Evolutionary conservation across 495 filamentous ascomycete species (phyloP).

Genomic region (Xylaria intraflava): DNA sequence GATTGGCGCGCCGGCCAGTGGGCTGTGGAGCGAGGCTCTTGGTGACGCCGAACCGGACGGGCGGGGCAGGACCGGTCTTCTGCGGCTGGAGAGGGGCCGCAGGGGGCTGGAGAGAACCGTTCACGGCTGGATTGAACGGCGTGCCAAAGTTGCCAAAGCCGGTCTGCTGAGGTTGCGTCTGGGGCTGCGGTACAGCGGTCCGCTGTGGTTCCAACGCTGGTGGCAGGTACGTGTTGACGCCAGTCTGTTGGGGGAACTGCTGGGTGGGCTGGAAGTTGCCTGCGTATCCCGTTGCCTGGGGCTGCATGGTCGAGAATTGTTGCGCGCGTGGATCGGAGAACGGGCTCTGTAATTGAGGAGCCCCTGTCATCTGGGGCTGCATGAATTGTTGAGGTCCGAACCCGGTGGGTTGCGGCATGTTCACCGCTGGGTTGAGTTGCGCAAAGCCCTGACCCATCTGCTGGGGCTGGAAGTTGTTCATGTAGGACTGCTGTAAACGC

Average conservation of each 20-base stretch:
- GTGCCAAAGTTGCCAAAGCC: slow-evolving; percentile 53
- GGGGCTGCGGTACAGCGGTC: slow-evolving; percentile 41
- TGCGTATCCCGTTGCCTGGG: slow-evolving; percentile 63
- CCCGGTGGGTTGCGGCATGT: slow-evolving; percentile 48
- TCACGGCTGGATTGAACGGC: slow-evolving; percentile 31
- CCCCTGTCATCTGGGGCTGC: slow-evolving; percentile 37
- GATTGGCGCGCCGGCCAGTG: slow-evolving; percentile 83
- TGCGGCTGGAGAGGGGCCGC: slow-evolving; percentile 61
- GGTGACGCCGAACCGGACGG: slow-evolving; percentile 79
- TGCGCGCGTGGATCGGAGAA: slow-evolving; percentile 48
- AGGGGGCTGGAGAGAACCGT: slow-evolving; percentile 38
- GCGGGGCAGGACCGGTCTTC: slow-evolving; percentile 88
- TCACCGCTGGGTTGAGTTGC: slow-evolving; percentile 26
- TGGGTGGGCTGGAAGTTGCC: slow-evolving; percentile 41
- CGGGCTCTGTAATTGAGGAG: slow-evolving; percentile 31
- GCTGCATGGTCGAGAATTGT: slow-evolving; percentile 55
- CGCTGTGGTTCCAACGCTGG: slow-evolving; percentile 49
- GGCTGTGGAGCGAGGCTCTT: slow-evolving; percentile 83
- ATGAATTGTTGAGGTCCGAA: slow-evolving; percentile 52
- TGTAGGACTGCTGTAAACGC: slow-evolving; percentile 53
- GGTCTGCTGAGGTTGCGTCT: slow-evolving; percentile 37
- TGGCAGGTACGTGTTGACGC: slow-evolving; percentile 52
- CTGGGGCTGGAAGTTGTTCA: slow-evolving; percentile 34
- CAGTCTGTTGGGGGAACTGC: slow-evolving; percentile 39
- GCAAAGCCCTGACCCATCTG: slow-evolving; percentile 40